Base-by-base conservation (phyloP, 345 rosid genomes). In the Sisymbrium altissimum region DNA sequence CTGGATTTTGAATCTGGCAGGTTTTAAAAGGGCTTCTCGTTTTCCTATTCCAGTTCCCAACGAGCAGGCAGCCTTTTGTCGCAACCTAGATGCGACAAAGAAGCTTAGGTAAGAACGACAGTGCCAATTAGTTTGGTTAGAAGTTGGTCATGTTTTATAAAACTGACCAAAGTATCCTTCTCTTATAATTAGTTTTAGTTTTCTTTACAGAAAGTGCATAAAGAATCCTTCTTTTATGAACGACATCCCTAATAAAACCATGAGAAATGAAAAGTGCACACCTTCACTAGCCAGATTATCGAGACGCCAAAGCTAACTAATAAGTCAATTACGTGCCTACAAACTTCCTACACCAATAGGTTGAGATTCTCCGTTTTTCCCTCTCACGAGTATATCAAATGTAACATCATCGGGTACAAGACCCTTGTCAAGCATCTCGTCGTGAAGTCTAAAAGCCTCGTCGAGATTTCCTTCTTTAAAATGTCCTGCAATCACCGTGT, bases 351-450 rank as follows among this genome's bases (percentile, higher is more conserved):
- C 72, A 82, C 67, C 76, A 67, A 49, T 45, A 75, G 82, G 43
- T 46, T 67, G 72, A 71, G 59, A 40, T 40, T 64, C 72, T 44
- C 70, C 79, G 15, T 67, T 72, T 62, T 80, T 62, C 64, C 92
- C 87, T 69, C 73, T 83, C 54, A 86, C 78, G 58, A 87, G 95
- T 63, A 94, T 79, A 83, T 86, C 90, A 71, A 82, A 88, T 13
- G 96, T 89, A 52, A 78, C 70, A 48, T 77, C 83, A 75, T 91
- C 89, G 0, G 91, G 96, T 75, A 66, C 66, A 80, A 88, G 87
- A 61, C 95, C 96, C 71, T 77, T 84, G 33, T 94, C 95, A 66
- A 91, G 88, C 98, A 91, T 94, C 83, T 89, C 97, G 30, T 82
- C 74, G 40, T 89, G 97, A 77, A 88, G 80, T 73, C 87, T 82